Evolutionary conservation across 2,329 filamentous ascomycete genomes (phyloP).

Genomic region (Bipolaris bicolor): DNA sequence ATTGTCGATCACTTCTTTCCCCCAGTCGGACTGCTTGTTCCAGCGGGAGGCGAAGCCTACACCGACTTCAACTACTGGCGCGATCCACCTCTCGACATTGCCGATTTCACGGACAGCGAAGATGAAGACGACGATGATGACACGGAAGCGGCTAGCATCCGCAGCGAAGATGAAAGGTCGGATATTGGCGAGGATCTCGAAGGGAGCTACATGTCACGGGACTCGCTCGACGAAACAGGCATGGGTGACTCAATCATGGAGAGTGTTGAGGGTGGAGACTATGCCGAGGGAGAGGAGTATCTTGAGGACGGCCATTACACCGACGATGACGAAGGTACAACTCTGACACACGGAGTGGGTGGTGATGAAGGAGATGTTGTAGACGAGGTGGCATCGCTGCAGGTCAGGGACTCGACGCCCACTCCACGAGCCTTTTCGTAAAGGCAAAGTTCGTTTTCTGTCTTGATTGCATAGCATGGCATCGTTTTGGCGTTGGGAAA

Average conservation of each 20-base stretch:
- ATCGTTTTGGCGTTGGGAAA: slow-evolving; percentile 19
- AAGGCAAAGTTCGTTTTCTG: slow-evolving; percentile 8
- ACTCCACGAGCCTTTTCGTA: slow-evolving; percentile 28
- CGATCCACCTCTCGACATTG: slow-evolving; percentile 79
- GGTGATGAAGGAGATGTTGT: slow-evolving; percentile 6
- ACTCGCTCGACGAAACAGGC: slow-evolving; percentile 54
- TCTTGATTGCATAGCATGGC: slow-evolving; percentile 24
- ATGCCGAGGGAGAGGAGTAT: slow-evolving; percentile 31
- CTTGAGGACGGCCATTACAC: slow-evolving; percentile 27
- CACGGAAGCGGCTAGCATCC: slow-evolving; percentile 49
- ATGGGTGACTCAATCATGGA: slow-evolving; percentile 58
- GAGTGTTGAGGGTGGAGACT: slow-evolving; percentile 53
- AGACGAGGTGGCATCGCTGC: slow-evolving; percentile 16
- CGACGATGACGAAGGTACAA: slow-evolving; percentile 29
- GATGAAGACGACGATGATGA: slow-evolving; percentile 48
- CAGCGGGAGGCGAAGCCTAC: slow-evolving; percentile 88
- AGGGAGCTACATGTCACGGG: slow-evolving; percentile 64
- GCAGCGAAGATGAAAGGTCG: slow-evolving; percentile 60
- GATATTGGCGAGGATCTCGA: slow-evolving; percentile 56
- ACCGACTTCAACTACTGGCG: slow-evolving; percentile 99
- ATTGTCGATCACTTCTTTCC: slow-evolving; percentile 99
- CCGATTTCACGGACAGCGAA: slow-evolving; percentile 88
- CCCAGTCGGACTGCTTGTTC: slow-evolving; percentile 83
- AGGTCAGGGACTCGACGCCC: slow-evolving; percentile 28
- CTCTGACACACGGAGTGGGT: slow-evolving; percentile 18